Conservation (phyloP, 2,329 filamentous ascomycete species). For the Trichophyton verrucosum region DNA sequence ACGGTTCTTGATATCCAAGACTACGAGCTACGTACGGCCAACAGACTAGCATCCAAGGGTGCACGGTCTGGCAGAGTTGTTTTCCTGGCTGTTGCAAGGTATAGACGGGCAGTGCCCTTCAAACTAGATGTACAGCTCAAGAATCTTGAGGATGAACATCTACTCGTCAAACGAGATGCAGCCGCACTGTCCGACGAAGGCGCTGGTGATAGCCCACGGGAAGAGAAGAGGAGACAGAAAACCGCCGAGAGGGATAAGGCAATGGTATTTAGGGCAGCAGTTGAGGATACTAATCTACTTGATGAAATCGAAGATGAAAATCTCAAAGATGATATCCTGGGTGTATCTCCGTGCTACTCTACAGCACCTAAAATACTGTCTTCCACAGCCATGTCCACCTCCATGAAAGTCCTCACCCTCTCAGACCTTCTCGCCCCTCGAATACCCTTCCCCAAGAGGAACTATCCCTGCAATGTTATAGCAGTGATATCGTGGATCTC, state of each 20-base stretch:
- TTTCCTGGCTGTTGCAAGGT: slow-evolving; percentile 18
- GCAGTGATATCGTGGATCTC: slow-evolving; percentile 20
- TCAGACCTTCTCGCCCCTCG: slow-evolving; percentile 13
- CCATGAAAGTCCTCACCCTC: slow-evolving; percentile 13
- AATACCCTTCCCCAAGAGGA: slow-evolving; percentile 14
- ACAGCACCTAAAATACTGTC: too few relatives aligned
- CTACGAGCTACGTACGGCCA: slow-evolving; percentile 16
- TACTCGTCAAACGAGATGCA: background rate
- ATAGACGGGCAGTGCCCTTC: slow-evolving; percentile 7
- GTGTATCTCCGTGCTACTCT: background rate
- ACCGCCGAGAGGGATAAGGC: background rate
- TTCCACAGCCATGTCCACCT: background rate
- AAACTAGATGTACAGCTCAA: background rate
- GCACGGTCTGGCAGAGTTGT: slow-evolving; percentile 10
- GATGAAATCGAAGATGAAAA: too few relatives aligned
- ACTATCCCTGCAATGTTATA: slow-evolving; percentile 19
- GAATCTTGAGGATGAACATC: background rate
- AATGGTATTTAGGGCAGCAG: too few relatives aligned
- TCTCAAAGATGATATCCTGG: background rate
- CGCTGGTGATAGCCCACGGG: too few relatives aligned
- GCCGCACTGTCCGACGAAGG: background rate
- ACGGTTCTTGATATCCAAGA: slow-evolving; percentile 15
- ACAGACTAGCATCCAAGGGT: background rate
- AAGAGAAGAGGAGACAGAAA: background rate
- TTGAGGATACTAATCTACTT: too few relatives aligned